Conservation (phyloP, 2,329 filamentous ascomycete species). For the Atkinsonella hypoxylon region DNA sequence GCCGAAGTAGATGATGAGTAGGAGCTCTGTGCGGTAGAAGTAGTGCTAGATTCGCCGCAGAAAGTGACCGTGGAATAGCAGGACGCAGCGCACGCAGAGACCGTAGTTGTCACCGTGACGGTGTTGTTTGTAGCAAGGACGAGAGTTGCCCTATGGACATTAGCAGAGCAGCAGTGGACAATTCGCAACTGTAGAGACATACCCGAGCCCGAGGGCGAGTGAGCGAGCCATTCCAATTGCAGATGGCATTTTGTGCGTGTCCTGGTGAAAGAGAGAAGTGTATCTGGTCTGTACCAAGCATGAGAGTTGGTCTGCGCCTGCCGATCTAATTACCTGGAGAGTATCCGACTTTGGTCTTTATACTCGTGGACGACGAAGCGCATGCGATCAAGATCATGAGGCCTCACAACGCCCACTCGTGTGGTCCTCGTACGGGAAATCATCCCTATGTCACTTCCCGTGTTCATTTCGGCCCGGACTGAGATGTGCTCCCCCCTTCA, state of each 20-base stretch:
- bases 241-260: neutral
- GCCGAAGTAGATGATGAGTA: neutral
- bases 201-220: constrained; percentile 1
- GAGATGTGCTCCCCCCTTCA: neutral
- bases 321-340: neutral
- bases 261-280: too few species aligned
- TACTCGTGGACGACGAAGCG: neutral
- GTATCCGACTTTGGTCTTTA: neutral
- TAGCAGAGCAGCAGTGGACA: neutral
- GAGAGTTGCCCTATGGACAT: constrained; percentile 11
- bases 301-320: neutral
- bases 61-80: constrained; percentile 10
- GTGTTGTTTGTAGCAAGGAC: constrained; percentile 15
- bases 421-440: neutral
- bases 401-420: neutral
- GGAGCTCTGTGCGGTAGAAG: neutral
- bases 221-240: neutral
- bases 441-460: neutral
- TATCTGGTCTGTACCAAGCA: neutral
- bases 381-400: neutral
- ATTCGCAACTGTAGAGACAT: neutral
- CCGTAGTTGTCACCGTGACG: constrained; percentile 20
- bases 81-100: constrained; percentile 17
- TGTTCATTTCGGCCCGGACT: neutral
- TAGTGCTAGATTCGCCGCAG: neutral